Percentiles rank a stretch among this genome's conserved stretches.
These are phyloP conservation scores for Neofusicoccum parvum DNA, from an alignment of 2,329 filamentous ascomycete species.

Conservation along the genomic window DNA sequence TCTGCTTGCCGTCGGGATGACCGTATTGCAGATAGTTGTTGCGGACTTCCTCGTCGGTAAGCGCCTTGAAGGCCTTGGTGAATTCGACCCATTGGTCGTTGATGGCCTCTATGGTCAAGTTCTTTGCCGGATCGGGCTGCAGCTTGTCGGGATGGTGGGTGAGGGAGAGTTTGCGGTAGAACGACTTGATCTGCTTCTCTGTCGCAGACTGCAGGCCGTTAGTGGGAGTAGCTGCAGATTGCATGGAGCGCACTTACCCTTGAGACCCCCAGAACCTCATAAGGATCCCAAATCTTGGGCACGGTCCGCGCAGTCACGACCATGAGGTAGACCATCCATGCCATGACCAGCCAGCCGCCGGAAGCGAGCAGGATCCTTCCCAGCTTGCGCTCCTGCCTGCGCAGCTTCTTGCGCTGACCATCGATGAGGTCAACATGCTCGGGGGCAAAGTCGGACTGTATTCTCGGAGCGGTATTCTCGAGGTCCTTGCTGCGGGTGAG, in stretches of 20 bases:
- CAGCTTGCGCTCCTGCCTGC: conserved; percentile 83
- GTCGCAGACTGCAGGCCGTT: conserved; percentile 64
- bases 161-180: conserved; percentile 84
- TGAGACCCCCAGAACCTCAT: conserved; percentile 86
- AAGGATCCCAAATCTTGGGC: conserved; percentile 91
- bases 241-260: conserved; percentile 58
- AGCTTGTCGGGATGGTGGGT: conserved; percentile 94
- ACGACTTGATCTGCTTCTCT: conserved; percentile 89
- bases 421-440: conserved; percentile 83
- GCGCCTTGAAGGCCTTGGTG: conserved; percentile 95
- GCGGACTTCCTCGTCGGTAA: conserved; percentile 95
- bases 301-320: conserved; percentile 70
- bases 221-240: conserved; percentile 27
- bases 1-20: conserved; percentile 97
- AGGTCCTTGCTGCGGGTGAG: conserved; percentile 78
- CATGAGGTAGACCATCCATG: conserved; percentile 90
- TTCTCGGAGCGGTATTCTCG: conserved; percentile 78
- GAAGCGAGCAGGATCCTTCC: conserved; percentile 80
- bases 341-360: conserved; percentile 80
- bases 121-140: conserved; percentile 78
- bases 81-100: conserved; percentile 92
- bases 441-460: conserved; percentile 78
- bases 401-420: conserved; percentile 79
- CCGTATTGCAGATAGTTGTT: conserved; percentile 97
- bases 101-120: conserved; percentile 81